Base-by-base conservation (phyloP, 805 yeast species). In the Kluyveromyces aestuarii region DNA sequence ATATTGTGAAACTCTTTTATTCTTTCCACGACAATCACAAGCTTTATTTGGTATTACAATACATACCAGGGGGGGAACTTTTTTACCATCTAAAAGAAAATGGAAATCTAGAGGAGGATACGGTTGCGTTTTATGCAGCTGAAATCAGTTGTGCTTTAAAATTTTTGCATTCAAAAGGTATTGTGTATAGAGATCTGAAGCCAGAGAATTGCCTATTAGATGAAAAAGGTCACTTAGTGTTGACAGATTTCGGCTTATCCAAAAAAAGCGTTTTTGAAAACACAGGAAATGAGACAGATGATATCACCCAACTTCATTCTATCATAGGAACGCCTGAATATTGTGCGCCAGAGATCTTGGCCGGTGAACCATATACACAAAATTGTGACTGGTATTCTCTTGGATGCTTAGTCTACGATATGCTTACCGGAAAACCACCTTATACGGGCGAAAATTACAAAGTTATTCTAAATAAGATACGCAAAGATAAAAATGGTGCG, bases 311-410 rank as follows among this genome's bases (percentile, higher is more conserved):
- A 7, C 57, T 69, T 21, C 67, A 70, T 48, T 65, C 79, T 0
- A 59, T 75, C 46, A 60, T 71, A 37, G 73, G 75, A 25, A 69
- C 76, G 4, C 77, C 72, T 5, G 75, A 75, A 48, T 67, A 71
- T 41, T 65, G 88, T 81, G 96, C 96, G 0, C 96, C 96, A 2
- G 96, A 88, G 62, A 83, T 89, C 33, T 70, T 88, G 27, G 78
- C 76, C 50, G 96, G 95, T 19, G 76, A 81, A 55, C 78, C 80
- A 16, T 89, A 88, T 63, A 88, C 84, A 56, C 82, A 79, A 47
- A 74, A 80, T 33, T 93, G 89, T 44, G 96, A 88, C 63, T 87
- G 95, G 86, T 88, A 96, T 88, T 87, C 96, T 0, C 68, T 89
- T 35, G 96, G 96, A 0, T 84, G 95, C 43, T 82, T 88, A 7